A percentile compares a stretch with the other conserved stretches of the same genome.
Evolutionary conservation across 768 basidiomycete genomes (phyloP).

Genomic region (Auricularia sp.): DNA sequence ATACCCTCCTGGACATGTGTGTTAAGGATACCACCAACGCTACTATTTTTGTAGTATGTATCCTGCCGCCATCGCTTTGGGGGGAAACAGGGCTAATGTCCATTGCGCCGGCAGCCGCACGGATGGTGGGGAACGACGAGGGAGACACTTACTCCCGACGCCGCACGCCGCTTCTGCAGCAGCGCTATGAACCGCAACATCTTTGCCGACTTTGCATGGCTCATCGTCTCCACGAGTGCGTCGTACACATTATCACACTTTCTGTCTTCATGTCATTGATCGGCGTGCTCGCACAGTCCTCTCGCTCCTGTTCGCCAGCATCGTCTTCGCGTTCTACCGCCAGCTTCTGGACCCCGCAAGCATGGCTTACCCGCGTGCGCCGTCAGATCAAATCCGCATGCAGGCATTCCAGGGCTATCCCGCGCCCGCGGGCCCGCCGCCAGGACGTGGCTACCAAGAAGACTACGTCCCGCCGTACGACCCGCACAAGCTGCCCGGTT

Average conservation of each 20-base stretch:
- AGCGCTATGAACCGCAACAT: slow-evolving; percentile 52
- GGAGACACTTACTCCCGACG: slow-evolving; percentile 9
- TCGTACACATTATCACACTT: slow-evolving; percentile 1
- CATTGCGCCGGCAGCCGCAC: slow-evolving; percentile 17
- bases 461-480: slow-evolving; percentile 50
- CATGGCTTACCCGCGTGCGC: slow-evolving; percentile 16
- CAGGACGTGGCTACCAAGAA: neutral
- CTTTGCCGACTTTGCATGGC: slow-evolving; percentile 54
- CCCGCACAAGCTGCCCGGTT: slow-evolving; percentile 13
- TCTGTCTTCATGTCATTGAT: neutral
- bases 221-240: slow-evolving; percentile 53
- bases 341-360: slow-evolving; percentile 64
- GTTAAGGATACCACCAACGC: slow-evolving; percentile 27
- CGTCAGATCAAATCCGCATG: slow-evolving; percentile 20
- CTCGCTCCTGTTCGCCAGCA: slow-evolving; percentile 47
- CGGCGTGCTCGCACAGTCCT: slow-evolving; percentile 32
- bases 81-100: too few species aligned
- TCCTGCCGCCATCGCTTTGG: neutral
- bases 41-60: slow-evolving; percentile 24
- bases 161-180: slow-evolving; percentile 34
- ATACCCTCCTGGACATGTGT: slow-evolving; percentile 51
- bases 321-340: slow-evolving; percentile 65
- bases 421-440: slow-evolving; percentile 21
- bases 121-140: slow-evolving; percentile 46
- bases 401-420: slow-evolving; percentile 27